Evolutionary conservation across 345 rosid genomes (phyloP), one percentile per base, ranked within the genome.

Genomic region (Euclidium syriacum): DNA sequence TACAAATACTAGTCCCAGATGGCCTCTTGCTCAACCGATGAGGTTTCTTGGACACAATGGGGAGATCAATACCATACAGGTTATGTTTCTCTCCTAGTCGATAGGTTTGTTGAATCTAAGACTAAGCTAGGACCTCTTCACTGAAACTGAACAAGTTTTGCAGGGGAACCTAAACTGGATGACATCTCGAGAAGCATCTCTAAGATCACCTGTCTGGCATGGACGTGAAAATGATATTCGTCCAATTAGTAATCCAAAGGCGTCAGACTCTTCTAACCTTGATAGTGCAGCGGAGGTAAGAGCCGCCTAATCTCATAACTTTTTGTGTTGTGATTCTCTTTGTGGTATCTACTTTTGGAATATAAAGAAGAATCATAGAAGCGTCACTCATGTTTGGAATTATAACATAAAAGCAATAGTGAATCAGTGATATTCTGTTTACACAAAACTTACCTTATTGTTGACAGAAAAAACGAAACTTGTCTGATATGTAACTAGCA

Each of bases 1-100:
- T 78, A 94, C 99, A 67, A 94, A 94, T 75, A 94, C 99, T 48
- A 94, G 94, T 75, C 99, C 99, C 44, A 87, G 92, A 57, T 94
- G 99, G 99, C 97, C 95, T 55, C 90, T 94, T 67, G 99, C 99
- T 70, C 99, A 94, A 64, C 99, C 99, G 25, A 94, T 94, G 97
- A 85, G 99, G 75, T 90, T 94, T 76, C 97, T 94, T 71, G 99
- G 99, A 77, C 99, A 94, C 73, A 94, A 94, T 77, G 99, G 99
- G 71, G 99, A 94, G 76, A 94, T 94, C 74, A 94, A 94, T 73
- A 94, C 99, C 54, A 87, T 94, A 75, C 99, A 94, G 97, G 99
- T 85, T 61, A 68, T 52, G 48, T 11, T 64, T 64, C 64, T 50
- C 26, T 33, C 12, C 43, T 50, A 43, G 42, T 65, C 26, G 20